Evolutionary conservation across 768 basidiomycete genomes (phyloP).

Genomic region (Lentinula aciculospora): DNA sequence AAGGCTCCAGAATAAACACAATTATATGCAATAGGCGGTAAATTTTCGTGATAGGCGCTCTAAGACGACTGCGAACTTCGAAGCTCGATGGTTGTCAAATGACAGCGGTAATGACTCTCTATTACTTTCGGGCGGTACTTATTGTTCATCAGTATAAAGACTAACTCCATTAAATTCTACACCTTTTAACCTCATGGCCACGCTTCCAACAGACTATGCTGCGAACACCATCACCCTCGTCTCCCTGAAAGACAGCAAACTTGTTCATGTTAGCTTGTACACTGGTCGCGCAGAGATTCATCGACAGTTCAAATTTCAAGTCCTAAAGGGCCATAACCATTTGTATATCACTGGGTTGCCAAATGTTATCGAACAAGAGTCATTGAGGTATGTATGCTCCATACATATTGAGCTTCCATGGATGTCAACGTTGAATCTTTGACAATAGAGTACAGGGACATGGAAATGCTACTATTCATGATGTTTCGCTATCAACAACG

Average conservation of each 20-base stretch:
- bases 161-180: neutral
- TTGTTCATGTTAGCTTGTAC: constrained; percentile 34
- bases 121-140: neutral
- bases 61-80: too few species aligned
- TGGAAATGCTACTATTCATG: constrained; percentile 39
- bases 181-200: neutral
- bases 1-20: too few species aligned
- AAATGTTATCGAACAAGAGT: constrained; percentile 28
- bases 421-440: neutral
- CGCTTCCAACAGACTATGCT: constrained; percentile 20
- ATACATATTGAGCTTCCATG: neutral
- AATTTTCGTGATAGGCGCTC: too few species aligned
- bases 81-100: constrained; percentile 19
- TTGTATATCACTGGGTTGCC: constrained; percentile 34
- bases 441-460: constrained; percentile 36
- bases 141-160: neutral
- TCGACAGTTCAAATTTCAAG: constrained; percentile 30
- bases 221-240: constrained; percentile 24
- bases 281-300: constrained; percentile 35
- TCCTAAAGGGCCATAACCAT: constrained; percentile 34
- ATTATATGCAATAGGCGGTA: too few species aligned
- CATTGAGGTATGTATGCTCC: constrained; percentile 27
- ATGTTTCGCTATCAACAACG: constrained; percentile 28
- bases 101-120: too few species aligned
- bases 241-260: constrained; percentile 27